Conservation (phyloP, 2,329 filamentous ascomycete genomes). For the Calonectria pauciramosa region DNA sequence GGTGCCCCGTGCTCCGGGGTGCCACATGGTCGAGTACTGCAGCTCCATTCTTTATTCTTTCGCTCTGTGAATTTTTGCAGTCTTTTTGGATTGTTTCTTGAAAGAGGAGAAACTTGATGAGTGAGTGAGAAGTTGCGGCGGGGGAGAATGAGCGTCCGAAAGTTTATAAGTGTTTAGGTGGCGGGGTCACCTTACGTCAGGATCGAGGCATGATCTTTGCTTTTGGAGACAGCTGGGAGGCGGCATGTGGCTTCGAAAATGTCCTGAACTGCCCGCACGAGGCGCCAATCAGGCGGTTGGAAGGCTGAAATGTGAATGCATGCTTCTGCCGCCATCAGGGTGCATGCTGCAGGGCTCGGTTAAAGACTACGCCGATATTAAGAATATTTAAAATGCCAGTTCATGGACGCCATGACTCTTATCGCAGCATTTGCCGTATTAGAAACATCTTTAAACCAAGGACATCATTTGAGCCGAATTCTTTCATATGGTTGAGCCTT, state of each 20-base stretch:
- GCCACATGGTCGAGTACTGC: conserved; percentile 15
- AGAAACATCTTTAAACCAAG: not conserved
- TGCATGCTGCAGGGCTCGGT: conserved; percentile 16
- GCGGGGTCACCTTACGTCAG: conserved; percentile 28
- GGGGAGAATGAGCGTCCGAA: conserved; percentile 11
- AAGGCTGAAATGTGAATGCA: conserved; percentile 20
- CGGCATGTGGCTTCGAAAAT: conserved; percentile 13
- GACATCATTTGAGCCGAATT: no score
- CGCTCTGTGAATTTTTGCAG: not conserved
- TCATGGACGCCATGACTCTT: not conserved
- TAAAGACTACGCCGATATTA: not conserved
- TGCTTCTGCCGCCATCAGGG: conserved; percentile 32
- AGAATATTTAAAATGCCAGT: not conserved
- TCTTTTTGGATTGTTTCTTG: not conserved
- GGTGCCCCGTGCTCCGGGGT: not conserved
- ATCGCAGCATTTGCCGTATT: not conserved
- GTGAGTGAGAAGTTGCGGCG: not conserved
- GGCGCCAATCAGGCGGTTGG: conserved; percentile 37
- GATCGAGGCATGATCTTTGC: conserved; percentile 12
- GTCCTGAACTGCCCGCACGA: conserved; percentile 16
- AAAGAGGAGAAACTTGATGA: not conserved
- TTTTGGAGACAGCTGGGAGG: conserved; percentile 5
- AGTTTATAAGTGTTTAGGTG: conserved; percentile 25
- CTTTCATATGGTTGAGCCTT: not conserved
- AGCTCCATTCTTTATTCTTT: conserved; percentile 7